Percentiles rank a stretch among this genome's conserved stretches.
Evolutionary conservation across 768 basidiomycete species (phyloP).

Genomic region (Mycena galopus): DNA sequence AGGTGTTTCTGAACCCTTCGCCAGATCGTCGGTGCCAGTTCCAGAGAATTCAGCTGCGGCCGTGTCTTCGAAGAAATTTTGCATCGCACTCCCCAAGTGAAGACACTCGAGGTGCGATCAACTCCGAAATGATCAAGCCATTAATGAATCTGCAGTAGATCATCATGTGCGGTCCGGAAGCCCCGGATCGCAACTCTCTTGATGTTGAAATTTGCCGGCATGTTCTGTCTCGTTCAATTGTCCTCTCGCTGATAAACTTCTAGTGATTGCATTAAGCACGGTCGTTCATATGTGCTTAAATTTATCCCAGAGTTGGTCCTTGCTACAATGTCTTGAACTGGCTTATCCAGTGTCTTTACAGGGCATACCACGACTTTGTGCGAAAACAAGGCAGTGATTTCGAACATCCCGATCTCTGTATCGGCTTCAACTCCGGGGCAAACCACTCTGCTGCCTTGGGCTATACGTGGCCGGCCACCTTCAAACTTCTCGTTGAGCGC

Average conservation of each 20-base stretch:
- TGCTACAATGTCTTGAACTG: conserved; percentile 22
- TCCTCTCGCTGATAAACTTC: conserved; percentile 19
- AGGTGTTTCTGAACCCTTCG: conserved; percentile 19
- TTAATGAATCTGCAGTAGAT: conserved; percentile 17
- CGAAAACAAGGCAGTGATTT: conserved; percentile 23
- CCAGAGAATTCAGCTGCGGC: conserved; percentile 13
- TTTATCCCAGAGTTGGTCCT: conserved; percentile 25
- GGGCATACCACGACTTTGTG: conserved; percentile 26
- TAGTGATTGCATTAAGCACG: conserved; percentile 21
- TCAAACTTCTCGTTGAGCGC: conserved; percentile 25
- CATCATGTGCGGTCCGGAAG: conserved; percentile 25
- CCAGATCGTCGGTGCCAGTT: conserved; percentile 21
- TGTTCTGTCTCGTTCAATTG: conserved; percentile 22
- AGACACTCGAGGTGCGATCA: conserved; percentile 27
- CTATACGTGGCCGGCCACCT: conserved; percentile 29
- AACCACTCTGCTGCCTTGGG: conserved; percentile 17
- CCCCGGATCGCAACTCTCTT: conserved; percentile 10
- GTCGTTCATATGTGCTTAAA: conserved; percentile 26
- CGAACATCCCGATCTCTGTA: conserved; percentile 22
- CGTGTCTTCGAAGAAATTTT: conserved; percentile 25
- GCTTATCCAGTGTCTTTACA: conserved; percentile 20
- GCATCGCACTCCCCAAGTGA: conserved; percentile 26
- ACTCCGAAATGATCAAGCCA: conserved; percentile 17
- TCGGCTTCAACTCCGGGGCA: conserved; percentile 28
- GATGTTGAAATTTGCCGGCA: conserved; percentile 12